Base-by-base conservation (phyloP, 1,284 basidiomycete genomes). In the Apiotrichum brassicae region DNA sequence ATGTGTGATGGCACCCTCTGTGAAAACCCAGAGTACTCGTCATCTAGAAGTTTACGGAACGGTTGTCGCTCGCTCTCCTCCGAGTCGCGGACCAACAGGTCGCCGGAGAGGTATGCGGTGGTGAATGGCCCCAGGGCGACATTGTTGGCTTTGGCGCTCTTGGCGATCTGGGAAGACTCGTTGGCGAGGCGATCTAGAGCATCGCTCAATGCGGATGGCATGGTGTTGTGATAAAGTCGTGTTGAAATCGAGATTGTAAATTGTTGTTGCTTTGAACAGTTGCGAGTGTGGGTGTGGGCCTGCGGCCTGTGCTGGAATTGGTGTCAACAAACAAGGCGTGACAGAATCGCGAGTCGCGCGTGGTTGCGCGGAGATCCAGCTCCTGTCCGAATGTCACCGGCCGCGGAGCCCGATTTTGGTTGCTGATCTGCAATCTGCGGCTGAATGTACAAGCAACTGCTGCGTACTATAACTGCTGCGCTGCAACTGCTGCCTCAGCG, bases 1-100 rank as follows among this genome's bases (percentile, higher is more conserved):
- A 14, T 14, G 5, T 34, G 11, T n/a, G 33, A 14, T 11, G 33
- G 33, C 11, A 13, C 33, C 11, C 13, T 14, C 11, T 14, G 28
- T 14, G 11, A n/a, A 6, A 34, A 34, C 7, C 33, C n/a, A n/a
- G 41, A 28, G 44, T 45, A 14, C n/a, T 55, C 48, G 24, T 46
- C 49, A 48, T 71, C 67, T 6, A 67, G 66, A 7, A 71, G 54
- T 46, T 65, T 66, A 24, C 61, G 64, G 62, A 68, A 74, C 18
- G 71, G 53, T 28, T 65, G 46, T 9, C 50, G 48, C 53, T 74
- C 72, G 28, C 63, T 52, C 4, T 63, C 59, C 25, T 57, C 51
- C 13, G 68, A 64, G 53, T 73, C 71, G 9, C 71, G 60, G 35
- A 73, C 70, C n/a, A 70, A 57, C 30, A 49, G 32, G 16, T 35